phyloP scores from a whole-genome alignment of 805 yeast genomes.

The Maudiozyma serrabonitensis region DNA sequence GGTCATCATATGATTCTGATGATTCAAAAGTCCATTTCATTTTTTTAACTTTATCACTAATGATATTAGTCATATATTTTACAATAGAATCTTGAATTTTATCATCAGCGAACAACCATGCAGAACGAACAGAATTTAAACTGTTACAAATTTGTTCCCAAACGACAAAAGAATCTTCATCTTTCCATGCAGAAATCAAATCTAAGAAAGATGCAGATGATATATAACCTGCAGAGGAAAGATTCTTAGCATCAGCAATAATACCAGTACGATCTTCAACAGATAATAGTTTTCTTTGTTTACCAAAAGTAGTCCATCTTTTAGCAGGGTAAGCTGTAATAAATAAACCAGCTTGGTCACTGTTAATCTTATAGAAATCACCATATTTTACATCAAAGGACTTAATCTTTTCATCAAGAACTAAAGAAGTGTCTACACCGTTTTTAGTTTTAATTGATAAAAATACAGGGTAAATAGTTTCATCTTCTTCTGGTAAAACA shows the following conservation, averaged over 20 bases:
- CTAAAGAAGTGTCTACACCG: constrained; percentile 52
- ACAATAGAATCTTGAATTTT: constrained; percentile 38
- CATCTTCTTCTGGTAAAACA: constrained; percentile 64
- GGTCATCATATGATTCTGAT: constrained; percentile 46
- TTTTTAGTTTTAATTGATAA: constrained; percentile 47
- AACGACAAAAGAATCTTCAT: constrained; percentile 51
- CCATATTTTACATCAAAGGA: constrained; percentile 35
- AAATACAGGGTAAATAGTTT: constrained; percentile 56
- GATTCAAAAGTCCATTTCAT: constrained; percentile 57
- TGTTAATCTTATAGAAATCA: constrained; percentile 59
- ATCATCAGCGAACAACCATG: constrained; percentile 46
- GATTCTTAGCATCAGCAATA: constrained; percentile 68
- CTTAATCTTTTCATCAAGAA: constrained; percentile 41
- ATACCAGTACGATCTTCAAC: constrained; percentile 71
- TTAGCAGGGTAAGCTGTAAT: constrained; percentile 60
- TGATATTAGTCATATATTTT: constrained; percentile 44
- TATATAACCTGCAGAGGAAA: constrained; percentile 60
- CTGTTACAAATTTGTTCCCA: constrained; percentile 52
- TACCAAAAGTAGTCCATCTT: constrained; percentile 60
- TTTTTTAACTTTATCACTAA: constrained; percentile 41
- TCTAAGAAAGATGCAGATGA: constrained; percentile 49
- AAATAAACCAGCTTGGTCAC: constrained; percentile 64
- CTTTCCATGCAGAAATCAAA: constrained; percentile 52
- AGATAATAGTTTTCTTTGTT: constrained; percentile 46
- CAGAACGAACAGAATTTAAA: constrained; percentile 39